Conservation (phyloP, 2,329 filamentous ascomycete genomes). For the Zymoseptoria tritici region DNA sequence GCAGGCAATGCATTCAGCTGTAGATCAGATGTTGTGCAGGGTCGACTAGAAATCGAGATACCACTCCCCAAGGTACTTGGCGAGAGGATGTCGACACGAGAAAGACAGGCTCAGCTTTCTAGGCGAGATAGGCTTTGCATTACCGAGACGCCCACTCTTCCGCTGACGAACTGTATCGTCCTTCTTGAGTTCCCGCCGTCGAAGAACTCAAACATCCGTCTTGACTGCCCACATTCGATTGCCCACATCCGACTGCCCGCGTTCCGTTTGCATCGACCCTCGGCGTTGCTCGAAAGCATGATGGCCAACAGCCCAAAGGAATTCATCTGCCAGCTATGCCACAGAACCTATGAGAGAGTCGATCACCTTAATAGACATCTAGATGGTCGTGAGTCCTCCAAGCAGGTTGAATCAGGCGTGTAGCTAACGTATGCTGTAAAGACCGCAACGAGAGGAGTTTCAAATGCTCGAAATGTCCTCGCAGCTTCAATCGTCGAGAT, state of each 20-base stretch:
- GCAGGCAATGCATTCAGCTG: too few species aligned
- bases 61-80: too few species aligned
- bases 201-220: too few species aligned
- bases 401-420: background rate
- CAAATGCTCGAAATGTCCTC: slow-evolving; percentile 25
- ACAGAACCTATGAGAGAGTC: slow-evolving; percentile 24
- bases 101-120: too few species aligned
- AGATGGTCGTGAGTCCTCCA: slow-evolving; percentile 21
- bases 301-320: slow-evolving; percentile 2
- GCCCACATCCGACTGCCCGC: background rate
- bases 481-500: slow-evolving; percentile 28
- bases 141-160: too few species aligned
- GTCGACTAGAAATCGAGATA: too few species aligned
- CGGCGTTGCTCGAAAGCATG: background rate
- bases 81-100: too few species aligned
- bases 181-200: too few species aligned
- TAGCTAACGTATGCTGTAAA: background rate
- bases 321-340: slow-evolving; percentile 24
- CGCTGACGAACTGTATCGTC: too few species aligned
- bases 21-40: too few species aligned
- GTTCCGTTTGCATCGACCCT: background rate
- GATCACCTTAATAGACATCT: slow-evolving; percentile 29
- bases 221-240: too few species aligned
- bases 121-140: too few species aligned
- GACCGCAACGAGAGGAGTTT: slow-evolving; percentile 26